A percentile compares a stretch with the other conserved stretches of the same genome.
Conservation (phyloP, 202 grass and related monocot species). For the Brachypodium distachyon region DNA sequence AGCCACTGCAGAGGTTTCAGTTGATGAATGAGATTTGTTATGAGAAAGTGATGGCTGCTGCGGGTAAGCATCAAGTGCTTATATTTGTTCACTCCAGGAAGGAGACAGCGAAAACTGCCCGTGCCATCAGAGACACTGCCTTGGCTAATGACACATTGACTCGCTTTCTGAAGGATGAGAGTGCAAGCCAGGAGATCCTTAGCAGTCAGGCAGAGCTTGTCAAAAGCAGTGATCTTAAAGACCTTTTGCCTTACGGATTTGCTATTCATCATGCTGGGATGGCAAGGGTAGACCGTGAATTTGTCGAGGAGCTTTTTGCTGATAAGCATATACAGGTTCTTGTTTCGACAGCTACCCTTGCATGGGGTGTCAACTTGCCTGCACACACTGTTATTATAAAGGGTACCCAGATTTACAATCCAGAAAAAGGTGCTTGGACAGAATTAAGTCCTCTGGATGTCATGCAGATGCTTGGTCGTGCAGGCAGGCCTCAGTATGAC, state of each 20-base stretch:
- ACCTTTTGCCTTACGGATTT: constrained; percentile 81
- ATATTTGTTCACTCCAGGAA: constrained; percentile 98
- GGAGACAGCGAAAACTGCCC: constrained; percentile 77
- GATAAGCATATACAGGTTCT: constrained; percentile 82
- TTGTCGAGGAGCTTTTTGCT: constrained; percentile 75
- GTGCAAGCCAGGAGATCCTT: constrained; percentile 86
- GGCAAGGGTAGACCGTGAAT: constrained; percentile 67
- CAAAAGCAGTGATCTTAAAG: constrained; percentile 79
- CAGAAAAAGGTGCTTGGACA: constrained; percentile 86
- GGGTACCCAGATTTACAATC: constrained; percentile 93
- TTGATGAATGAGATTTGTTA: constrained; percentile 98
- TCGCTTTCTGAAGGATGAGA: constrained; percentile 82
- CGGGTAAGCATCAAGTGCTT: constrained; percentile 90
- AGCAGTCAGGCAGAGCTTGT: constrained; percentile 65
- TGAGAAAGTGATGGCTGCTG: constrained; percentile 74
- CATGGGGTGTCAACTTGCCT: constrained; percentile 91
- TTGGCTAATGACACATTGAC: constrained; percentile 72
- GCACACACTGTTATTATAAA: constrained; percentile 90
- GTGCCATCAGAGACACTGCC: constrained; percentile 78
- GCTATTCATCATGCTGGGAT: constrained; percentile 93
- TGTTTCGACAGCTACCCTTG: constrained; percentile 82
- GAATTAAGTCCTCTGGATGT: constrained; percentile 88
- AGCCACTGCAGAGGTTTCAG: constrained; percentile 79
- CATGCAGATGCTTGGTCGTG: constrained; percentile 97
- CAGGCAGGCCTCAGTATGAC: constrained; percentile 84